Percentiles rank a stretch among this genome's conserved stretches.
Conservation (phyloP, 2,329 filamentous ascomycete genomes). For the Penicillium capsulatum region DNA sequence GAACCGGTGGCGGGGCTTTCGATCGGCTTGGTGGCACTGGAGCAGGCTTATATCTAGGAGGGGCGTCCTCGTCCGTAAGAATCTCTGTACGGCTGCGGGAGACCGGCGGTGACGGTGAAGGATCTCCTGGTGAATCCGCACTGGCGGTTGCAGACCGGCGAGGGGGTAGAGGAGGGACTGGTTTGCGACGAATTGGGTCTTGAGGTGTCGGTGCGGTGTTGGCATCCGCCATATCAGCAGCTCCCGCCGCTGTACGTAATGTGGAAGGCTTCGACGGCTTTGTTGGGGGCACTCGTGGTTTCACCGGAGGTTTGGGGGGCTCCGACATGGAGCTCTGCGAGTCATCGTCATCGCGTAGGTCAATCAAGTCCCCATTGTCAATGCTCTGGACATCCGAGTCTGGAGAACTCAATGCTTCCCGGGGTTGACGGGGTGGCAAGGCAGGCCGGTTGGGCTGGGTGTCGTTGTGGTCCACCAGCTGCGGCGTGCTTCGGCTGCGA, state of each 20-base stretch:
- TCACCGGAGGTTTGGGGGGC: slow-evolving; percentile 15
- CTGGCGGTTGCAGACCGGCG: slow-evolving; percentile 26
- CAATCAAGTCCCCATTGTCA: slow-evolving; percentile 37
- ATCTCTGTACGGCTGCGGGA: slow-evolving; percentile 27
- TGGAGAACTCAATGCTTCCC: slow-evolving; percentile 13
- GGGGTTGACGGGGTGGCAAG: slow-evolving; percentile 38
- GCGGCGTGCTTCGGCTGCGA: slow-evolving; percentile 25
- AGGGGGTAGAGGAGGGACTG: slow-evolving; percentile 37
- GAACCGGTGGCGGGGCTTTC: slow-evolving; percentile 29
- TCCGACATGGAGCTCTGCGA: slow-evolving; percentile 3
- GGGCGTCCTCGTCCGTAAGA: slow-evolving; percentile 2
- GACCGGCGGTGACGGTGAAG: slow-evolving; percentile 18
- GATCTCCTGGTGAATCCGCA: slow-evolving; percentile 16
- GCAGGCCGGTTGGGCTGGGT: slow-evolving; percentile 32
- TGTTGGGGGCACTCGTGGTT: slow-evolving; percentile 32
- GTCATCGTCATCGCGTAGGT: slow-evolving; percentile 36
- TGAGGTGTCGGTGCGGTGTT: slow-evolving; percentile 10
- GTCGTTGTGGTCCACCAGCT: slow-evolving; percentile 27
- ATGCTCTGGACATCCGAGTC: slow-evolving; percentile 22
- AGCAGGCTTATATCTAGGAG: background rate
- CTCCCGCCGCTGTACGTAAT: slow-evolving; percentile 34
- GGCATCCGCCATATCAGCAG: slow-evolving; percentile 13
- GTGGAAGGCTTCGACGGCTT: slow-evolving; percentile 45
- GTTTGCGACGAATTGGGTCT: slow-evolving; percentile 32
- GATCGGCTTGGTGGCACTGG: slow-evolving; percentile 10